phyloP scores from a whole-genome alignment of 371 early-diverging fungal species.

The Thermomucor indicae-seudaticae region DNA sequence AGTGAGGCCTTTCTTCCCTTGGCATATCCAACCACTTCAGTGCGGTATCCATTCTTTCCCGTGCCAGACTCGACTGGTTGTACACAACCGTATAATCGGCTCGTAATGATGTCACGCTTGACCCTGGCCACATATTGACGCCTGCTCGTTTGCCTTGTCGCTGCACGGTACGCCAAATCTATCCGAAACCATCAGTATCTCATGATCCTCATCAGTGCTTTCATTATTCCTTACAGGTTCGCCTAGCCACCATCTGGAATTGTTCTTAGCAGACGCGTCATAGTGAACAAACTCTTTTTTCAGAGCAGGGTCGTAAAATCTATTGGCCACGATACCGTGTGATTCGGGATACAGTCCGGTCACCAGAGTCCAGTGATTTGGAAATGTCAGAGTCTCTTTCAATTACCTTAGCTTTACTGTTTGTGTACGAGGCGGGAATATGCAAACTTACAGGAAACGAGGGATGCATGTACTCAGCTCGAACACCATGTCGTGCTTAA shows the following conservation, averaged over 20 bases:
- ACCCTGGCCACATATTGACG: slow-evolving; percentile 89
- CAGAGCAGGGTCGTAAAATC: slow-evolving; percentile 73
- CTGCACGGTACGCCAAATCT: slow-evolving; percentile 82
- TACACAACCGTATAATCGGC: slow-evolving; percentile 66
- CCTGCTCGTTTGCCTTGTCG: slow-evolving; percentile 62
- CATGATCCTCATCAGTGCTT: not conserved
- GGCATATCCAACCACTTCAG: slow-evolving; percentile 78
- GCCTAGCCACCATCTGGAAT: slow-evolving; percentile 80
- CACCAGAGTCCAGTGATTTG: slow-evolving; percentile 90
- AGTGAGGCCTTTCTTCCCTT: slow-evolving; percentile 56
- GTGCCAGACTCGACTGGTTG: slow-evolving; percentile 36
- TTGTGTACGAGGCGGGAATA: not conserved
- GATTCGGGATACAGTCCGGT: slow-evolving; percentile 89
- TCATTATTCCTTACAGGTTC: slow-evolving; percentile 63
- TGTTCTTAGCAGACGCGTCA: slow-evolving; percentile 41
- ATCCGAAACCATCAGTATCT: not conserved
- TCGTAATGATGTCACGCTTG: slow-evolving; percentile 51
- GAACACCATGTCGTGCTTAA: slow-evolving; percentile 30
- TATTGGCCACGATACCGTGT: slow-evolving; percentile 92
- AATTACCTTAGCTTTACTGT: not conserved
- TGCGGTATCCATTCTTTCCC: slow-evolving; percentile 54
- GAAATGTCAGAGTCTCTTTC: slow-evolving; percentile 71
- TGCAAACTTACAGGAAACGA: slow-evolving; percentile 60
- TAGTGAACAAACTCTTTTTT: slow-evolving; percentile 74
- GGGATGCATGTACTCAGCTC: slow-evolving; percentile 68